Conservation (phyloP, 2,329 filamentous ascomycete species). For the Scleromitrula shiraiana region DNA sequence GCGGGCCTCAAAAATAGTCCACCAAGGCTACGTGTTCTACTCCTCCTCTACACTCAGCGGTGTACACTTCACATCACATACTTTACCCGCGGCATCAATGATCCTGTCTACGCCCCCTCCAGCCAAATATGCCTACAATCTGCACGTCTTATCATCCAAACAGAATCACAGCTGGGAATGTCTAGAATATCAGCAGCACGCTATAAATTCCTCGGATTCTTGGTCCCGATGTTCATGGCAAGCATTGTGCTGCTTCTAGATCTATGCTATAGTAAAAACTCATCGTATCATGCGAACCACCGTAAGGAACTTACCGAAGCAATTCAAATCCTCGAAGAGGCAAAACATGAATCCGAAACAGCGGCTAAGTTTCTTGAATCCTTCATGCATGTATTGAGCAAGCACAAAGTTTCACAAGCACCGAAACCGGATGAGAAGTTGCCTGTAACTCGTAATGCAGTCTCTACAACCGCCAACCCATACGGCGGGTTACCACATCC, state of each 20-base stretch:
- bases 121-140: conserved; percentile 28
- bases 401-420: no score
- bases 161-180: conserved; percentile 19
- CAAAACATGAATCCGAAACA: no score
- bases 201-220: conserved; percentile 14
- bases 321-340: conserved; percentile 19
- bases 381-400: no score
- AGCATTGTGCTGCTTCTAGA: conserved; percentile 33
- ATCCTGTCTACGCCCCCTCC: conserved; percentile 26
- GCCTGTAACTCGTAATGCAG: no score
- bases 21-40: conserved; percentile 31
- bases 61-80: conserved; percentile 33
- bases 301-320: conserved; percentile 26
- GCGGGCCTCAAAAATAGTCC: conserved; percentile 18
- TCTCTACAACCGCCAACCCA: no score
- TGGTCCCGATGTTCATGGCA: conserved; percentile 31
- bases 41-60: conserved; percentile 29
- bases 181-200: conserved; percentile 12
- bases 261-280: conserved; percentile 24
- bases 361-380: no score
- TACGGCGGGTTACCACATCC: no score
- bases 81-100: conserved; percentile 20
- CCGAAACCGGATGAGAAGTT: no score
- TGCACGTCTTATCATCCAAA: conserved; percentile 29
- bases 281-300: conserved; percentile 21